phyloP scores from a whole-genome alignment of 148 eudicot species.

The Nyssa sinensis region DNA sequence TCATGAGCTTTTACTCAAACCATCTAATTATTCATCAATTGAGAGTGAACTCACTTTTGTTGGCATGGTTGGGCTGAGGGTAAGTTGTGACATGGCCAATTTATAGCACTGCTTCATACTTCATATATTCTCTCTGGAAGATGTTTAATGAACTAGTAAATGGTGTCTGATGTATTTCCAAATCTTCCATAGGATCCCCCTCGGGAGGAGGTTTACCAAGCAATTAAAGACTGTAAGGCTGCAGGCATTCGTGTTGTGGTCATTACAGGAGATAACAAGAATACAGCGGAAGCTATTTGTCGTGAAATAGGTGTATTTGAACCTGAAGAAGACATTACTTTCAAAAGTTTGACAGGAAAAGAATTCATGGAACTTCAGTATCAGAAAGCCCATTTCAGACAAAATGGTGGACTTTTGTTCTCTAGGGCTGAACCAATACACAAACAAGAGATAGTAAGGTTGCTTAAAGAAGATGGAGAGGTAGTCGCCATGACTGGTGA shows the following conservation, averaged over 20 bases:
- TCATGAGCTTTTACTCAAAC: conserved; percentile 27
- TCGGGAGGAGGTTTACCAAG: conserved; percentile 47
- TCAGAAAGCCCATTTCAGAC: conserved; percentile 34
- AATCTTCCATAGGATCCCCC: conserved; percentile 44
- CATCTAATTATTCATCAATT: conserved; percentile 24
- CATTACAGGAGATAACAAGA: conserved; percentile 51
- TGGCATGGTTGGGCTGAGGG: conserved; percentile 32
- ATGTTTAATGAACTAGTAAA: neutral
- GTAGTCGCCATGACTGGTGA: conserved; percentile 67
- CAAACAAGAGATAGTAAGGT: conserved; percentile 54
- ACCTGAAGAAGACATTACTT: conserved; percentile 34
- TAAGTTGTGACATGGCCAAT: too few species aligned
- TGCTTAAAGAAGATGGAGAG: conserved; percentile 53
- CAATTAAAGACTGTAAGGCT: conserved; percentile 52
- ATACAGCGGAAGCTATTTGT: conserved; percentile 61
- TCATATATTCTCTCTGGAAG: too few species aligned
- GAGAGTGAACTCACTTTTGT: conserved; percentile 32
- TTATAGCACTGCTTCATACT: too few species aligned
- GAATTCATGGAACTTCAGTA: conserved; percentile 42
- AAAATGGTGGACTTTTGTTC: conserved; percentile 49
- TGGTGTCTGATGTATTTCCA: neutral
- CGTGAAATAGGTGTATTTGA: conserved; percentile 55
- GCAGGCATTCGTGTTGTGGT: conserved; percentile 60
- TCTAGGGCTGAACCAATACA: conserved; percentile 61
- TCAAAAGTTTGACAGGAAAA: conserved; percentile 44